Percentiles rank a stretch among this genome's conserved stretches.
phyloP scores from a whole-genome alignment of 2,329 filamentous ascomycete species.

The Alternaria conjuncta region DNA sequence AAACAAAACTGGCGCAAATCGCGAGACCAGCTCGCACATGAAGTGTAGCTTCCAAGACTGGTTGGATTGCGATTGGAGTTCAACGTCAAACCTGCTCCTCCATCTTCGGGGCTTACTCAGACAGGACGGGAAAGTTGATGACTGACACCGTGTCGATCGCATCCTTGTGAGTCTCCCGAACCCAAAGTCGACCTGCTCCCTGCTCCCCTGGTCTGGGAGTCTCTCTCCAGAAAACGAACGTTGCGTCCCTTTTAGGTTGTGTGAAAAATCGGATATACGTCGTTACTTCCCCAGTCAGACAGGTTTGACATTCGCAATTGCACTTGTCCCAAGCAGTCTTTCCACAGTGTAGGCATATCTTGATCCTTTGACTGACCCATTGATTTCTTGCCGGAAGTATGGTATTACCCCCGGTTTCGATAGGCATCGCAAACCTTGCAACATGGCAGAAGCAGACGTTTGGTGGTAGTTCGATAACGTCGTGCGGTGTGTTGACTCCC shows the following conservation, averaged over 20 bases:
- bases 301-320: conserved; percentile 40
- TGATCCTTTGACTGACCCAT: conserved; percentile 33
- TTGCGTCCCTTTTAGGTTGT: no score
- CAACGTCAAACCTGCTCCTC: background rate
- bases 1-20: background rate
- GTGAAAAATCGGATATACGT: conserved; percentile 42
- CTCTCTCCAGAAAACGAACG: conserved; percentile 35
- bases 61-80: background rate
- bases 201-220: background rate
- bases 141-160: conserved; percentile 1
- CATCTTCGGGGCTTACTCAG: background rate
- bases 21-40: background rate
- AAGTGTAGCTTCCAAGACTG: background rate
- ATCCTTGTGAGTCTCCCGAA: conserved; percentile 30
- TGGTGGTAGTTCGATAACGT: conserved; percentile 38
- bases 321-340: conserved; percentile 36
- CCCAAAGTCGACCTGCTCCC: conserved; percentile 21
- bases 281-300: conserved; percentile 30
- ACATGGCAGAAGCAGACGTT: conserved; percentile 46
- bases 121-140: conserved; percentile 31
- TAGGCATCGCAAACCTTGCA: conserved; percentile 29
- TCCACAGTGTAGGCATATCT: conserved; percentile 48
- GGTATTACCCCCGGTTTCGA: conserved; percentile 21
- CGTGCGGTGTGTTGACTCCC: conserved; percentile 7
- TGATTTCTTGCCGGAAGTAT: conserved; percentile 28